Evolutionary conservation across 2,329 filamentous ascomycete species (phyloP), one percentile per base, ranked within the genome.

Genomic region (Sarocladium strictum): DNA sequence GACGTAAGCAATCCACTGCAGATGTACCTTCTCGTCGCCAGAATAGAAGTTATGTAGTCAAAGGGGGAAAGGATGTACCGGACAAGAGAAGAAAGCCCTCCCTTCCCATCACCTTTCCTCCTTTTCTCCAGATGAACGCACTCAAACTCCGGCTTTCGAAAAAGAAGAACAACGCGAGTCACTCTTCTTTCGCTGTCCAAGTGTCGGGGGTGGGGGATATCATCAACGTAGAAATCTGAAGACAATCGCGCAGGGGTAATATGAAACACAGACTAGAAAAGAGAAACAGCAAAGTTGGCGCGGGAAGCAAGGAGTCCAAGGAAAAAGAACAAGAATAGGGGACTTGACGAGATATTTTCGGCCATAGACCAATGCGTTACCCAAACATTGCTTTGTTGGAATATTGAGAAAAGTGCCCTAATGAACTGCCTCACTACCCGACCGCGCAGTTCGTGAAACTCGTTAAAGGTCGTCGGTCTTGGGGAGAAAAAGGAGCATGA

Each of bases 311-410:
- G 47, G 5, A 33, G 47, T 51, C 47, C 47, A 51, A 49, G 23
- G 21, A 51, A 51, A 49, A 32, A 49, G 26, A 23, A 33, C 26
- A 51, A 24, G 17, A 35, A 51, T 6, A 19, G 29, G 47, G 27
- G 27, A 51, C 47, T 35, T 35, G 47, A 33, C 14, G 35, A 51
- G 29, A 29, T 51, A 29, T 51, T n/a, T 51, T 51, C 47, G 47
- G 47, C 47, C 47, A 51, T 51, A 51, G 47, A 51, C 27, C 47
- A n/a, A 51, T n/a, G 47, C 17, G 15, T n/a, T 51, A 51, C 47
- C 29, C 47, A 51, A 51, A 23, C 47, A 51, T 51, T 51, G 47
- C 47, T 11, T 51, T 35, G n/a, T 35, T 35, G 47, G 19, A 33
- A 17, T 29, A 51, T 29, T 24, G 27, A n/a, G 23, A 21, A 21